These are phyloP conservation scores for Cryptococcus sp. DNA, from an alignment of 1,284 basidiomycete species.

Conservation along the genomic window DNA sequence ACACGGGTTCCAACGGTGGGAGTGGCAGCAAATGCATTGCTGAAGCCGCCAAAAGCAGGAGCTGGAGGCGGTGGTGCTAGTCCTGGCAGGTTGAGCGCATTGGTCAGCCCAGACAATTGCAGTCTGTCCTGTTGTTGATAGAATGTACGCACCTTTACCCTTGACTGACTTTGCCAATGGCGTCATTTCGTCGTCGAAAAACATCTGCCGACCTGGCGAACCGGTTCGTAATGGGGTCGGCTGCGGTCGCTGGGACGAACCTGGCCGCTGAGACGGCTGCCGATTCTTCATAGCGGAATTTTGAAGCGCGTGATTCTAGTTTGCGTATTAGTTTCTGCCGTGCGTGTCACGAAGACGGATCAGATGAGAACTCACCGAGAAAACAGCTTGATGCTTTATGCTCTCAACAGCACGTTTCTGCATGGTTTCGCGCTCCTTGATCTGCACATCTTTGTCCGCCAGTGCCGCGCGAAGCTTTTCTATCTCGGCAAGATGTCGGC, in stretches of 20 bases:
- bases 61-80: constrained; percentile 17
- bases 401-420: constrained; percentile 36
- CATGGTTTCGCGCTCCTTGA: constrained; percentile 36
- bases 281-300: constrained; percentile 28
- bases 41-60: constrained; percentile 34
- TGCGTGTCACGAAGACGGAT: too few relatives aligned
- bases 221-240: constrained; percentile 24
- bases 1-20: constrained; percentile 21
- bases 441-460: constrained; percentile 33
- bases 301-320: constrained; percentile 30
- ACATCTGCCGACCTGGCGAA: constrained; percentile 23
- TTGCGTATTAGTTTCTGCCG: background rate
- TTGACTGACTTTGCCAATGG: constrained; percentile 30
- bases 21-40: constrained; percentile 38
- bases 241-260: constrained; percentile 10
- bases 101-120: background rate
- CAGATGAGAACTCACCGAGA: constrained; percentile 31
- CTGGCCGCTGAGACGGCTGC: constrained; percentile 12
- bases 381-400: constrained; percentile 46
- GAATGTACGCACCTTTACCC: constrained; percentile 28
- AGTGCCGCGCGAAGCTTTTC: constrained; percentile 28
- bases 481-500: constrained; percentile 16
- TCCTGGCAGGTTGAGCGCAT: constrained; percentile 9
- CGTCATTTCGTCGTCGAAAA: constrained; percentile 7
- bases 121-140: too few relatives aligned